A percentile compares a stretch with the other conserved stretches of the same genome.
Evolutionary conservation across 441 rosid species (phyloP).

Genomic region (Arabidopsis hybrid): DNA sequence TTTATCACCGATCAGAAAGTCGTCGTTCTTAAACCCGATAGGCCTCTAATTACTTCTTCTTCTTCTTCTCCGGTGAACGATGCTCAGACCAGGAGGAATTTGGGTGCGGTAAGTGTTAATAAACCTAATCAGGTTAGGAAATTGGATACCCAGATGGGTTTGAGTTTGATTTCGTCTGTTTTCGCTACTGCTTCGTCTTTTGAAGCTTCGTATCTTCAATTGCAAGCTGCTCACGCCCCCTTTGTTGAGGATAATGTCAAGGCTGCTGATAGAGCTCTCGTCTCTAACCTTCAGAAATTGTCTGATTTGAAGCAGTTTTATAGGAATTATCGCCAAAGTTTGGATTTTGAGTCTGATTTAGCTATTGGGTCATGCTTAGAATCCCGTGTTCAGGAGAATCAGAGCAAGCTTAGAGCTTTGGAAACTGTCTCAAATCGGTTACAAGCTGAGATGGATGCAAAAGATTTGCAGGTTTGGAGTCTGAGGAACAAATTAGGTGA

Average conservation of each 20-base stretch:
- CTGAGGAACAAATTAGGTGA: conserved; percentile 69
- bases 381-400: conserved; percentile 89
- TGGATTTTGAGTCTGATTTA: conserved; percentile 54
- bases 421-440: conserved; percentile 75
- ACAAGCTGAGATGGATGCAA: conserved; percentile 81
- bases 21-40: conserved; percentile 87
- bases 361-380: conserved; percentile 78
- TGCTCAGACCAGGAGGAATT: conserved; percentile 14
- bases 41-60: conserved; percentile 29
- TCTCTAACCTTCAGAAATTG: conserved; percentile 67
- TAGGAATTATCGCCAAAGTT: conserved; percentile 53
- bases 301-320: conserved; percentile 74
- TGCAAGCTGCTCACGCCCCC: conserved; percentile 87
- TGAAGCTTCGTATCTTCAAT: conserved; percentile 86
- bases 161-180: conserved; percentile 65
- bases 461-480: conserved; percentile 60
- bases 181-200: conserved; percentile 77
- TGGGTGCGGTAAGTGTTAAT: neutral
- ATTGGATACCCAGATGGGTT: conserved; percentile 51
- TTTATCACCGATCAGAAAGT: conserved; percentile 93
- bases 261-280: conserved; percentile 75
- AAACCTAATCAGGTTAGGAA: conserved; percentile 44
- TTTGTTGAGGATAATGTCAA: conserved; percentile 63
- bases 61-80: conserved; percentile 35
- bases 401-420: conserved; percentile 84